Evolutionary conservation across 768 basidiomycete species (phyloP), one percentile per base, ranked within the genome.

Genomic region (Amanita pallidorosea): DNA sequence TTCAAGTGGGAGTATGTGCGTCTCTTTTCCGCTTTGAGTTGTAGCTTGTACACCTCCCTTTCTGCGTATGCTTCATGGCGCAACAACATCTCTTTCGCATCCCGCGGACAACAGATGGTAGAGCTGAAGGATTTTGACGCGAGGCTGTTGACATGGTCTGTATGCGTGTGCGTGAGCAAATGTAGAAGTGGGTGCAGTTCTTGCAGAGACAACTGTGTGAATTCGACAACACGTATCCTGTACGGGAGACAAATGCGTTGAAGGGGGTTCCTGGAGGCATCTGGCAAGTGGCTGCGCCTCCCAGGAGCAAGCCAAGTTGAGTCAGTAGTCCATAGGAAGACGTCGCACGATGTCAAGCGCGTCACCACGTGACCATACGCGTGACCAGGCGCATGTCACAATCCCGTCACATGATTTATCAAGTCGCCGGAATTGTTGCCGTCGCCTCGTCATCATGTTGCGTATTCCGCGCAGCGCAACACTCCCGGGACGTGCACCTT

Each of bases 111-210:
- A 50, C 88, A 65, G 7, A 96, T 79, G 2, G 68, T 71, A 38
- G 80, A 78, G 2, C 76, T 80, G 60, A 94, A 93, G 0, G 81
- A 83, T 52, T 81, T 79, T 20, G 86, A 77, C 17, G 81, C 74
- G 23, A 96, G 73, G 4, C 94, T 92, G 40, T 66, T 67, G 47
- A 91, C 74, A 60, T 96, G 93, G 65, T 95, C 93, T 0, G 91
- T 76, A 66, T 95, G 94, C 0, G 91, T 88, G 61, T 96, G 92
- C 0, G 85, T 81, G 49, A 96, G 76, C n/a, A 96, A 76, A 62
- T 89, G 79, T 9, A 92, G 71, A 4, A 74, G 65, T 4, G 74
- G 70, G 7, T 68, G 51, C 38, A 65, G 58, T 53, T 71, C 58
- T 17, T 65, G 63, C 33, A 64, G 57, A 27, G 63, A 47, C 7